Evolutionary conservation across 2,329 filamentous ascomycete species (phyloP), one percentile per base, ranked within the genome.

Genomic region (Fusarium euwallaceae): DNA sequence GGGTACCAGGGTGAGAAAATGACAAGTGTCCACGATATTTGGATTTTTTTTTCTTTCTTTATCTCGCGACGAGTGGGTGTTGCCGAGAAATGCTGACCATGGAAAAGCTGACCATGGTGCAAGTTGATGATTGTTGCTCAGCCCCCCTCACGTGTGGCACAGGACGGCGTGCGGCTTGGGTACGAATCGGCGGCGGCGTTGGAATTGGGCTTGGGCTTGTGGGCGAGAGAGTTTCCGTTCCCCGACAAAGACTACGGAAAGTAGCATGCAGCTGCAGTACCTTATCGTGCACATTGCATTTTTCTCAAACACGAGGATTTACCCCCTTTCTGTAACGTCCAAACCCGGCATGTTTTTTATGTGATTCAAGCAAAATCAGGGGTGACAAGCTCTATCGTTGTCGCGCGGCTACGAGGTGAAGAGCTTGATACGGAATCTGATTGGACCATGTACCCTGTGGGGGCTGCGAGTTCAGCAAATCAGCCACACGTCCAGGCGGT

Each of bases 381-480:
- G 72, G 60, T 63, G 53, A 39, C 53, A 27, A 32, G 60, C 20
- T 67, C 45, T 64, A 69, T 76, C 59, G 63, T 79, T 78, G 77
- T 79, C 77, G 77, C 77, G 77, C 77, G 77, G 77, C 77, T 79
- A 79, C 61, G 59, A 60, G 45, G 37, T 71, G 43, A 20, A 64
- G 20, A 63, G 55, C 60, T 63, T 60, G 67, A 63, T 73, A 45
- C 53, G 29, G 8, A 3, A 12, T 41, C n/a, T 55, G 34, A 78
- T 78, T 78, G 76, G 76, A 14, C 20, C 58, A 29, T 12, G 55
- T 36, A 27, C 16, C n/a, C 11, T 41, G 66, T 76, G 74, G 71
- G 74, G 72, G 64, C 72, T 64, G 24, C 58, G 41, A 53, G 64
- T 43, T 62, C 64, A 78, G 76, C 77, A 78, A 78, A 79, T 78